Evolutionary conservation across 768 basidiomycete species (phyloP).

Genomic region (Lentinula raphanica): DNA sequence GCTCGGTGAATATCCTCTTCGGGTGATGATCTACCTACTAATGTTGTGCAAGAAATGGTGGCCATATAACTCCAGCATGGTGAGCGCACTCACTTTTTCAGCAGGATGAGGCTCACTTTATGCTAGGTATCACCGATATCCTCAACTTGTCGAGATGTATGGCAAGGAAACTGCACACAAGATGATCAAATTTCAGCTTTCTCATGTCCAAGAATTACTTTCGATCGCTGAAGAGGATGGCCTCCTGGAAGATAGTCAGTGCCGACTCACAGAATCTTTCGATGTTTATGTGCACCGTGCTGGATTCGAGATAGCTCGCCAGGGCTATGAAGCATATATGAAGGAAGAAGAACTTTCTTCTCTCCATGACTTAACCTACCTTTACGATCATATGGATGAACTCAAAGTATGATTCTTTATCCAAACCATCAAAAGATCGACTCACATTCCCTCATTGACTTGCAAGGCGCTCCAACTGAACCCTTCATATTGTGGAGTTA

Average conservation of each 20-base stretch:
- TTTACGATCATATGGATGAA: no score
- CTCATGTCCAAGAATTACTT: slow-evolving; percentile 48
- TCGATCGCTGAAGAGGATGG: slow-evolving; percentile 49
- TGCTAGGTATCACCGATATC: slow-evolving; percentile 48
- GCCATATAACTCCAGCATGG: neutral
- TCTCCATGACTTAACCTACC: no score
- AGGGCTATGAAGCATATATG: no score
- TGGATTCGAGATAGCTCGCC: no score
- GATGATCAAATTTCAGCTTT: slow-evolving; percentile 56
- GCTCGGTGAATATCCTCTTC: slow-evolving; percentile 64
- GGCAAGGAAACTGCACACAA: slow-evolving; percentile 43
- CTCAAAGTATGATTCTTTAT: no score
- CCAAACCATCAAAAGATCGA: no score
- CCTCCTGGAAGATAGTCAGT: slow-evolving; percentile 48
- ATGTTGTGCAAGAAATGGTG: no score
- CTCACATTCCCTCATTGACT: no score
- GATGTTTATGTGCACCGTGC: slow-evolving; percentile 28
- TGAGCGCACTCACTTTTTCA: slow-evolving; percentile 56
- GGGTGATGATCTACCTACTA: no score
- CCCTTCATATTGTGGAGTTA: no score
- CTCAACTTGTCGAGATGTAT: slow-evolving; percentile 35
- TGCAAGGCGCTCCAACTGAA: no score
- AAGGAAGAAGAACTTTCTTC: no score
- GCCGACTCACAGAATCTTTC: slow-evolving; percentile 50
- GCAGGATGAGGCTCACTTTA: slow-evolving; percentile 52